Base-by-base conservation (phyloP, 352 stramenopile species). In the Phytophthora podocarpi region DNA sequence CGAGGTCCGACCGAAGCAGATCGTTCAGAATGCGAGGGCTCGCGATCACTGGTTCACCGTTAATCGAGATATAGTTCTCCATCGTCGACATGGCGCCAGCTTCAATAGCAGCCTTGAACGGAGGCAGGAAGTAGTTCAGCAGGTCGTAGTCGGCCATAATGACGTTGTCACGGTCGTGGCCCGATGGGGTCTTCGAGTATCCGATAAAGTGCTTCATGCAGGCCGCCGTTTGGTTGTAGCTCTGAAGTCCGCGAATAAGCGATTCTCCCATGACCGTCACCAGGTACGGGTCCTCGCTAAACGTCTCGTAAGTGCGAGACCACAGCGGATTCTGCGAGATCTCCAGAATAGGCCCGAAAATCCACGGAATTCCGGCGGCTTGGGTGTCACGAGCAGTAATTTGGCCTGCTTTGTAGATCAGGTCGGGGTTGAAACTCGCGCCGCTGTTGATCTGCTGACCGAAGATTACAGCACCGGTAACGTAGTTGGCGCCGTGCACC, bases 41-140 rank as follows among this genome's bases (percentile, higher is more conserved):
- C 5, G 78, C 77, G 5, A 96, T 82, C 18, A 97, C 83, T 0
- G 92, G 93, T 11, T 97, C 80, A 21, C 89, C 90, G 55, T 97
- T 96, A 40, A 96, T 63, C 37, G 94, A 92, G 35, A 90, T 93
- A 76, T 98, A 98, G 52, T 72, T 93, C 67, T 97, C 91, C 94
- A 98, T 98, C 1, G 92, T 81, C 1, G 91, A 91, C 47, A 94
- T 70, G 3, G 78, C 84, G 1, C 80, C 82, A 15, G 92, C 81
- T 4, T 89, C 70, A 5, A 94, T 76, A 0, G 84, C 86, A 4
- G 84, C 80, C n/a, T 87, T 69, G 57, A 95, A 97, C 2, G 88
- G 82, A 8, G 78, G 88, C 4, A 83, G 66, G 42, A 95, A 95
- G 56, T 89, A 90, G 61, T 93, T 93, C 26, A 91, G 70, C 37